These are phyloP conservation scores for Calonectria pauciramosa DNA, from an alignment of 2,329 filamentous ascomycete species.

Conservation along the genomic window DNA sequence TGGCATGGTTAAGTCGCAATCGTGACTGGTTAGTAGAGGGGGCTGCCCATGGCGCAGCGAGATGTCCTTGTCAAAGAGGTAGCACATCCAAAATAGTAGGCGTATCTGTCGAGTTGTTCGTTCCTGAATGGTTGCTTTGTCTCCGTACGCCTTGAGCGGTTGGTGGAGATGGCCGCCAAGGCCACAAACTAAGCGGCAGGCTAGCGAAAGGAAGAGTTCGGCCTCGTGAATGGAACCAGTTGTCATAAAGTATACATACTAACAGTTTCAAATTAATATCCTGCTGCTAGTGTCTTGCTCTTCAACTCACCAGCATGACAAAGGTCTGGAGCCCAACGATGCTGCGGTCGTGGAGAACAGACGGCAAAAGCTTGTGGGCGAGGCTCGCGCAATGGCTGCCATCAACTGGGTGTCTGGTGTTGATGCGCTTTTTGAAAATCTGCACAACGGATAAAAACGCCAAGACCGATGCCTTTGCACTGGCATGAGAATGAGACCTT, in stretches of 20 bases:
- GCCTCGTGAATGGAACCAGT: constrained; percentile 62
- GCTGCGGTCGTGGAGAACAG: constrained; percentile 58
- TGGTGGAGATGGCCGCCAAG: constrained; percentile 60
- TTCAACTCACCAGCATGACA: constrained; percentile 61
- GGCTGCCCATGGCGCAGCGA: constrained; percentile 66
- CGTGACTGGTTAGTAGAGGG: constrained; percentile 60
- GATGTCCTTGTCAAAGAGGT: constrained; percentile 69
- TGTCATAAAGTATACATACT: constrained; percentile 59
- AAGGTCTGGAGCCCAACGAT: constrained; percentile 60
- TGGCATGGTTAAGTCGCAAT: constrained; percentile 47
- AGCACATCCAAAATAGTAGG: constrained; percentile 68
- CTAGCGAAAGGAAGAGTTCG: constrained; percentile 58
- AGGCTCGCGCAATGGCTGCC: constrained; percentile 56
- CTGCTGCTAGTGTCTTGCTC: too few species aligned
- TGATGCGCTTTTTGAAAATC: constrained; percentile 35
- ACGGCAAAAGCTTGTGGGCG: constrained; percentile 57
- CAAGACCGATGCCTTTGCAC: constrained; percentile 62
- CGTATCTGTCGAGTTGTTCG: constrained; percentile 52
- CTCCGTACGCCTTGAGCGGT: constrained; percentile 22
- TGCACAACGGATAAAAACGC: constrained; percentile 59
- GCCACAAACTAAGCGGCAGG: constrained; percentile 62
- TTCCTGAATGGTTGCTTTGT: constrained; percentile 35
- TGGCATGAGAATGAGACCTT: constrained; percentile 44
- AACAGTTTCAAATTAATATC: background rate
- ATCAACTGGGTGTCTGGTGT: constrained; percentile 48